These are phyloP conservation scores for Ogataea ramenticola DNA, from an alignment of 805 yeast genomes.

Conservation along the genomic window DNA sequence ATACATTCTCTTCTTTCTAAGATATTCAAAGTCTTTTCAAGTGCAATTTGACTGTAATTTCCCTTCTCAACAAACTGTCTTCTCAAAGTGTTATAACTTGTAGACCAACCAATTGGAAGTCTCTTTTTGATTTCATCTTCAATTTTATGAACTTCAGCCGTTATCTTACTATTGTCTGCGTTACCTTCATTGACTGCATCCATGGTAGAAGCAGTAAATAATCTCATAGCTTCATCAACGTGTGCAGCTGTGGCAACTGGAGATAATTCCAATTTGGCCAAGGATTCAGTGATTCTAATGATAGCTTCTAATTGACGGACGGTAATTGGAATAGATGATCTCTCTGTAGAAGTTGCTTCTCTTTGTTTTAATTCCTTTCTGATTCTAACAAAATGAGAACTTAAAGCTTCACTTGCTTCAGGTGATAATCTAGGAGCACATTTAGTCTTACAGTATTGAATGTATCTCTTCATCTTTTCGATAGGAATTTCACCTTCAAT, in stretches of 20 bases:
- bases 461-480: constrained; percentile 84
- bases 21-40: constrained; percentile 75
- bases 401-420: constrained; percentile 83
- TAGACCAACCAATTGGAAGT: constrained; percentile 94
- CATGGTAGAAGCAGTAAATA: constrained; percentile 96
- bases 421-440: constrained; percentile 91
- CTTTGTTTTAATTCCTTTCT: constrained; percentile 74
- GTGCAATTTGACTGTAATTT: constrained; percentile 57
- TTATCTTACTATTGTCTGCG: constrained; percentile 48
- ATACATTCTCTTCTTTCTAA: constrained; percentile 85
- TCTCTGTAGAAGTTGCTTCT: constrained; percentile 75
- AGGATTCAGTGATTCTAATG: constrained; percentile 87
- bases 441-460: constrained; percentile 80
- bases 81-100: constrained; percentile 75
- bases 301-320: constrained; percentile 97
- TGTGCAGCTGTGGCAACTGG: constrained; percentile 85
- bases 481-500: constrained; percentile 82
- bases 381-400: constrained; percentile 88
- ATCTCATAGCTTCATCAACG: constrained; percentile 90
- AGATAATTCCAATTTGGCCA: constrained; percentile 78
- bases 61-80: constrained; percentile 68
- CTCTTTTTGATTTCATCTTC: constrained; percentile 84
- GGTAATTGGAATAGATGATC: constrained; percentile 95
- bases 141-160: constrained; percentile 67
- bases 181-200: constrained; percentile 60